Evolutionary conservation across 2,329 filamentous ascomycete species (phyloP).

Genomic region (Neocatenulostroma microsporum): DNA sequence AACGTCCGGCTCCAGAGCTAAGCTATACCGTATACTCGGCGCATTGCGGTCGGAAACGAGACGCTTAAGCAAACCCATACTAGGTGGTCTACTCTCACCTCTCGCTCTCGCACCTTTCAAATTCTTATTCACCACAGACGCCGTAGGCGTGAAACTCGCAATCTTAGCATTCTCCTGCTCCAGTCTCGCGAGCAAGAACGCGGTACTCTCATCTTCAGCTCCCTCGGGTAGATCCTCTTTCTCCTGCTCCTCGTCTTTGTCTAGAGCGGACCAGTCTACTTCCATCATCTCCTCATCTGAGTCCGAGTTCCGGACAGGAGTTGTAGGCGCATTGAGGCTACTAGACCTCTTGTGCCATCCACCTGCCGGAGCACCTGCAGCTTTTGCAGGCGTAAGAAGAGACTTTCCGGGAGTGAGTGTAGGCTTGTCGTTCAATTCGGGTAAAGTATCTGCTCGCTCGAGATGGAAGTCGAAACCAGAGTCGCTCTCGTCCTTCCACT

Average conservation of each 20-base stretch:
- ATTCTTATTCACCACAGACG: no score
- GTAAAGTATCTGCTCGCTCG: no score
- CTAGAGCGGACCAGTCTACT: slow-evolving; percentile 28
- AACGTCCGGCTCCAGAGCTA: slow-evolving; percentile 14
- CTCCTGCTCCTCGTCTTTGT: slow-evolving; percentile 26
- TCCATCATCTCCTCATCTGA: slow-evolving; percentile 19
- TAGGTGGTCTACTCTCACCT: slow-evolving; percentile 52
- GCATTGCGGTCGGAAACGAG: slow-evolving; percentile 72
- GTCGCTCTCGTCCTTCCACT: slow-evolving; percentile 8
- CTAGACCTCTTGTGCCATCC: no score
- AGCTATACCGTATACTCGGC: slow-evolving; percentile 56
- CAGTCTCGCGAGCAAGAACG: slow-evolving; percentile 67
- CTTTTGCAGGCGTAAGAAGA: slow-evolving; percentile 12
- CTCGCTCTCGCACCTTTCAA: neutral
- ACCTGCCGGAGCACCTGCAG: no score
- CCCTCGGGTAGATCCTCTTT: slow-evolving; percentile 25
- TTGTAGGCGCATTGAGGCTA: slow-evolving; percentile 13
- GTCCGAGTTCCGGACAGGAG: slow-evolving; percentile 7
- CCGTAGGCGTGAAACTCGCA: no score
- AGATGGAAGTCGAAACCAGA: neutral
- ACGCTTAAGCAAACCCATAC: slow-evolving; percentile 79
- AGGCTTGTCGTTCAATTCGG: no score
- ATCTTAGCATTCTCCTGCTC: slow-evolving; percentile 95
- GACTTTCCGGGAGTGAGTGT: no score
- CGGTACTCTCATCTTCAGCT: slow-evolving; percentile 28